phyloP scores from a whole-genome alignment of 257 asterid genomes.

The Primulina huaijiensis region DNA sequence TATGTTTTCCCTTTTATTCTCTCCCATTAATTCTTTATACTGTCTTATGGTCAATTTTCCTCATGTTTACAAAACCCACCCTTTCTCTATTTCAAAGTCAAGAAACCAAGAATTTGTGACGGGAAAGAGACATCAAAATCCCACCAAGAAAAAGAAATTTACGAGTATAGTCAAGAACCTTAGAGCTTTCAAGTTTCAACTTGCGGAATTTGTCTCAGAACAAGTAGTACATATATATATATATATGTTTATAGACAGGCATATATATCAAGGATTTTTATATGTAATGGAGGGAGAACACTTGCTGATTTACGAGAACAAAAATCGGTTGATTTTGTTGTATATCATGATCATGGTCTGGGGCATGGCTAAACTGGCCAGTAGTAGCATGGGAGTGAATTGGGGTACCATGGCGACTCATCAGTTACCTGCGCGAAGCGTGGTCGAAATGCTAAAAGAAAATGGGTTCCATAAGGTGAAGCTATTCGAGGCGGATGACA shows the following conservation, averaged over 20 bases:
- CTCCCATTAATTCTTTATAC: background rate
- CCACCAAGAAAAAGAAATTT: no score
- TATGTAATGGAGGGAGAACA: background rate
- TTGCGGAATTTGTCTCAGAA: no score
- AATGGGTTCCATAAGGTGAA: slow-evolving; percentile 80
- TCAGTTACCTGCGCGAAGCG: slow-evolving; percentile 49
- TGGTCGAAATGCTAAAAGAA: slow-evolving; percentile 64
- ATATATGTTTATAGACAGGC: no score
- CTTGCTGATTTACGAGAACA: background rate
- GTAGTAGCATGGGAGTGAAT: slow-evolving; percentile 64
- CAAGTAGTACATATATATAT: background rate
- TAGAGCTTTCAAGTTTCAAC: no score
- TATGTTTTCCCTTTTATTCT: background rate
- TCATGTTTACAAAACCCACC: no score
- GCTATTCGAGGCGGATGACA: slow-evolving; percentile 77
- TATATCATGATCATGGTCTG: slow-evolving; percentile 3
- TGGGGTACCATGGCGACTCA: slow-evolving; percentile 94
- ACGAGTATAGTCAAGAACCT: background rate
- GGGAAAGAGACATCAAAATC: no score
- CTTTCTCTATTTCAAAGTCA: background rate
- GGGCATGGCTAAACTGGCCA: slow-evolving; percentile 11
- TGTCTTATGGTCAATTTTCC: background rate
- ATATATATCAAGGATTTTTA: no score
- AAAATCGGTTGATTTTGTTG: slow-evolving; percentile 2
- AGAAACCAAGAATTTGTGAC: background rate